These are phyloP conservation scores for Cadophora sp. DNA, from an alignment of 2,329 filamentous ascomycete genomes.

Conservation along the genomic window DNA sequence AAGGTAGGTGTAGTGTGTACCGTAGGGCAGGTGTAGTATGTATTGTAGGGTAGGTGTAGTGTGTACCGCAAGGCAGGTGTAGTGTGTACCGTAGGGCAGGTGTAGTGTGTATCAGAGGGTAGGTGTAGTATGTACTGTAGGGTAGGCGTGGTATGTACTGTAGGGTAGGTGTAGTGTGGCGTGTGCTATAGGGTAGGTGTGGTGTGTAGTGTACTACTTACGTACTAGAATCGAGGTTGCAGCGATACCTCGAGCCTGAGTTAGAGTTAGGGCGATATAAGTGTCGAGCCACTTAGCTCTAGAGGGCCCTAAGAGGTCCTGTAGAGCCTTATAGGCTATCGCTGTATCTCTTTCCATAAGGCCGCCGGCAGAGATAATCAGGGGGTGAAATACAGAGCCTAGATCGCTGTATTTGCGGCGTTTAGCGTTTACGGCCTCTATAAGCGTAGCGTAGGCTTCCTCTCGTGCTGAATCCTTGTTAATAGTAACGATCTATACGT, in stretches of 20 bases:
- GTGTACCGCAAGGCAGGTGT: no score
- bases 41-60: no score
- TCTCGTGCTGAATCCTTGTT: background rate
- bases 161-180: no score
- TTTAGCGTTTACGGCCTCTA: background rate
- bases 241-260: background rate
- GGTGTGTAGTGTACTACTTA: background rate
- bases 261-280: background rate
- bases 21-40: no score
- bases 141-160: no score
- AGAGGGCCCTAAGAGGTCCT: background rate
- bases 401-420: background rate
- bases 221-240: background rate
- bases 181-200: background rate
- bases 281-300: background rate
- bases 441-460: background rate
- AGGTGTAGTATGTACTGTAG: no score
- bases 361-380: background rate
- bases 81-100: no score
- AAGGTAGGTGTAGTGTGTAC: no score
- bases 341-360: background rate
- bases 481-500: background rate
- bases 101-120: no score
- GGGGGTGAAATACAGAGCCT: background rate
- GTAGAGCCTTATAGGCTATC: background rate